These are phyloP conservation scores for Monotropa hypopitys DNA, from an alignment of 179 eudicot genomes.

Conservation along the genomic window DNA sequence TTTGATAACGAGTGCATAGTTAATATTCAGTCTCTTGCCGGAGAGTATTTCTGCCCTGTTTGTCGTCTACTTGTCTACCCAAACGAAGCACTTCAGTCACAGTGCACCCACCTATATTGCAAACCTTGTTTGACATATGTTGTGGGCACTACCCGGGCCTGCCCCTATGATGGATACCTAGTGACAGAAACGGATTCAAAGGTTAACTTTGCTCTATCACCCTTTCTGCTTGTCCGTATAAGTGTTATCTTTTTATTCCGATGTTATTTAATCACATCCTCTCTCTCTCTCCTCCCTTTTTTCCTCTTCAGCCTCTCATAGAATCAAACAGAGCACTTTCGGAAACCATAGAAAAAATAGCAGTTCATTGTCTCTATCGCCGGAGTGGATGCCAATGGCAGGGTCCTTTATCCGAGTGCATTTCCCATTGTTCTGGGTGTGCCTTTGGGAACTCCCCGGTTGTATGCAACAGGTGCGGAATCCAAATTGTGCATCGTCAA, in stretches of 20 bases:
- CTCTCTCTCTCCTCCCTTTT: background rate
- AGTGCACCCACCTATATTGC: slow-evolving; percentile 85
- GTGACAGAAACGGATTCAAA: slow-evolving; percentile 85
- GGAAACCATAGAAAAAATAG: slow-evolving; percentile 63
- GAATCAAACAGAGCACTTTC: slow-evolving; percentile 63
- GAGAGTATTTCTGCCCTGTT: slow-evolving; percentile 91
- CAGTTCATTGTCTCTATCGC: slow-evolving; percentile 69
- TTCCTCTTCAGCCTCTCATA: slow-evolving; percentile 48
- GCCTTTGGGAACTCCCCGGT: slow-evolving; percentile 82
- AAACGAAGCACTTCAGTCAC: slow-evolving; percentile 75
- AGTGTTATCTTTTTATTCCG: slow-evolving; percentile 6
- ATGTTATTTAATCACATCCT: slow-evolving; percentile 6
- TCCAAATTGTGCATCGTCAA: slow-evolving; percentile 83
- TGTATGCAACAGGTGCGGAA: slow-evolving; percentile 72
- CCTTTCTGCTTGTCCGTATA: background rate
- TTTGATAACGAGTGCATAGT: slow-evolving; percentile 85
- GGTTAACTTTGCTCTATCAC: slow-evolving; percentile 25
- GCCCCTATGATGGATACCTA: slow-evolving; percentile 89
- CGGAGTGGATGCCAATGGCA: slow-evolving; percentile 96
- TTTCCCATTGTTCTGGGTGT: slow-evolving; percentile 62
- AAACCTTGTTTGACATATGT: slow-evolving; percentile 72
- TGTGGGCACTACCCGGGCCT: slow-evolving; percentile 62
- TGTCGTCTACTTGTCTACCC: slow-evolving; percentile 91
- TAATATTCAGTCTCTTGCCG: slow-evolving; percentile 62
- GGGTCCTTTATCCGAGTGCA: slow-evolving; percentile 66